Percentiles rank a stretch among this genome's conserved stretches.
Conservation (phyloP, 148 eudicot species). For the Cornus florida region DNA sequence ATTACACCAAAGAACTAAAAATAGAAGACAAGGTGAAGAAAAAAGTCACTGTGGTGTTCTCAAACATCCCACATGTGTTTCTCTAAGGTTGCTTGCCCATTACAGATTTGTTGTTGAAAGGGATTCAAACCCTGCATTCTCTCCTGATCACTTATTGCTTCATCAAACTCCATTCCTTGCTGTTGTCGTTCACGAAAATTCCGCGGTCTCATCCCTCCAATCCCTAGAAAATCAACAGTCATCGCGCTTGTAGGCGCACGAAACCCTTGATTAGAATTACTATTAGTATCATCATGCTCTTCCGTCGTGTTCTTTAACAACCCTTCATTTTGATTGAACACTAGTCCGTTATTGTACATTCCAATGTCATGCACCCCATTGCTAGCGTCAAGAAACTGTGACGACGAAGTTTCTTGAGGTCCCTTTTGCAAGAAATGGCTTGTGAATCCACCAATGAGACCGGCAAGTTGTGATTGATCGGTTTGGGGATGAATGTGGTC, state of each 20-base stretch:
- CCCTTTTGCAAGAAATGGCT: conserved; percentile 5
- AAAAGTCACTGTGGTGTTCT: background rate
- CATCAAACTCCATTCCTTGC: background rate
- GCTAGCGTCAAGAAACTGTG: background rate
- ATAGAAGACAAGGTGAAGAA: background rate
- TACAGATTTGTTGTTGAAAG: conserved; percentile 6
- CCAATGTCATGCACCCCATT: background rate
- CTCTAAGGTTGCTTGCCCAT: background rate
- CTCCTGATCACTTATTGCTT: background rate
- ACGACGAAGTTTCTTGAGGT: background rate
- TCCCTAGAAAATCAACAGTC: conserved; percentile 12
- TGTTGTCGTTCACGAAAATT: background rate
- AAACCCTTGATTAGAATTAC: background rate
- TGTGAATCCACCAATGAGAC: background rate
- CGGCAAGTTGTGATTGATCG: background rate
- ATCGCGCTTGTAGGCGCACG: background rate
- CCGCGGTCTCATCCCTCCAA: conserved; percentile 7
- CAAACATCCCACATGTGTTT: background rate
- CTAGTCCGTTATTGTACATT: background rate
- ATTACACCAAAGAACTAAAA: background rate
- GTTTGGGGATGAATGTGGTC: background rate
- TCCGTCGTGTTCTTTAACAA: background rate
- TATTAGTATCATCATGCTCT: background rate
- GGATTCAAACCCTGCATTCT: conserved; percentile 9
- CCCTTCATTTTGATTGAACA: background rate